A percentile compares a stretch with the other conserved stretches of the same genome.
phyloP scores from a whole-genome alignment of 2,329 filamentous ascomycete species.

The Chalaropsis ovoidea region DNA sequence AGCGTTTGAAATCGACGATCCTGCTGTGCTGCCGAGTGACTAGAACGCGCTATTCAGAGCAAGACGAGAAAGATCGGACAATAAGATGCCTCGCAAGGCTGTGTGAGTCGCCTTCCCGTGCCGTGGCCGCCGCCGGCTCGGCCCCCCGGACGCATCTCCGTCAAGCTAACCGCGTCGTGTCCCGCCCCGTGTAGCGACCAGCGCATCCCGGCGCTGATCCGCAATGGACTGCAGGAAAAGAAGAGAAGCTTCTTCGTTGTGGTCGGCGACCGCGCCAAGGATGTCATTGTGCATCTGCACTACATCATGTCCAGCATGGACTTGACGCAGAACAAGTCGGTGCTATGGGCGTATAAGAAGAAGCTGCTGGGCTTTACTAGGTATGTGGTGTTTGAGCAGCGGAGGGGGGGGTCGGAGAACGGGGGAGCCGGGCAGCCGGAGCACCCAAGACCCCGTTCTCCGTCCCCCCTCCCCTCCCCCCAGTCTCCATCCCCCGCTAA shows the following conservation, averaged over 20 bases:
- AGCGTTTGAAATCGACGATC: neutral
- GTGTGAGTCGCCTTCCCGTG: slow-evolving; percentile 34
- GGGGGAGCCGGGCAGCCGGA: too few species aligned
- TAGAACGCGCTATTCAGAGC: too few species aligned
- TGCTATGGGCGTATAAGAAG: slow-evolving; percentile 98
- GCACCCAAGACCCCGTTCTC: too few species aligned
- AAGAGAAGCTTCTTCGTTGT: slow-evolving; percentile 97
- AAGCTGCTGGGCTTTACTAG: slow-evolving; percentile 88
- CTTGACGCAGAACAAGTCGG: slow-evolving; percentile 81
- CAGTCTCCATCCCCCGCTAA: neutral
- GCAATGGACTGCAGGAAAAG: slow-evolving; percentile 88
- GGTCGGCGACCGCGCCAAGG: slow-evolving; percentile 86
- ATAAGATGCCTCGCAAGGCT: slow-evolving; percentile 50
- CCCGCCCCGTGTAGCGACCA: slow-evolving; percentile 52
- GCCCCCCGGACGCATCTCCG: too few species aligned
- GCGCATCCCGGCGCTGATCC: slow-evolving; percentile 81
- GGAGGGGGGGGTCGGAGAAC: too few species aligned
- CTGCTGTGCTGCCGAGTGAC: too few species aligned
- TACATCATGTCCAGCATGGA: slow-evolving; percentile 86
- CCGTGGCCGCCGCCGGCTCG: neutral
- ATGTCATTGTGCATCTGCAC: slow-evolving; percentile 88
- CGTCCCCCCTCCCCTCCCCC: too few species aligned
- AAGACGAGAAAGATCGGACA: too few species aligned
- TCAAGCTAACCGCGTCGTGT: neutral
- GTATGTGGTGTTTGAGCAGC: slow-evolving; percentile 35